phyloP scores from a whole-genome alignment of 1,284 basidiomycete genomes.

The Sanguinoderma infundibulare region DNA sequence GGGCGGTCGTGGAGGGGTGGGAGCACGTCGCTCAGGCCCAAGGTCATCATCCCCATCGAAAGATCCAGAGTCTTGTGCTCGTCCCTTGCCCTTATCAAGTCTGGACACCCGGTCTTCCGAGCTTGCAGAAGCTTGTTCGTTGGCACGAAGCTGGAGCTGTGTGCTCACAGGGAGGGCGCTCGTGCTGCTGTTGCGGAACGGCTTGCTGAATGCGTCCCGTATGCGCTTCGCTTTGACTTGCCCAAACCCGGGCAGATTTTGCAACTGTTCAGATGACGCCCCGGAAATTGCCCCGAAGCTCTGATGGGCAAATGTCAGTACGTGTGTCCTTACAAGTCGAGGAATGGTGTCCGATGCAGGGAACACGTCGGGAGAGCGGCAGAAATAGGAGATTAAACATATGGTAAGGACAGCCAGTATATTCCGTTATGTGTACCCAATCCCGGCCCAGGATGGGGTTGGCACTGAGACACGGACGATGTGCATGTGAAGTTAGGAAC shows the following conservation, averaged over 20 bases:
- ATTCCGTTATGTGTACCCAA: background rate
- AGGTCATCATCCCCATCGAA: background rate
- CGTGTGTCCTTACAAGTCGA: background rate
- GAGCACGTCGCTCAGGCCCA: constrained; percentile 2
- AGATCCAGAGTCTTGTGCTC: background rate
- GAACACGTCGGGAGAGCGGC: background rate
- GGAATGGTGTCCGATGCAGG: constrained; percentile 5
- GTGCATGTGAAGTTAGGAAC: background rate
- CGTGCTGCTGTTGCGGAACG: constrained; percentile 69
- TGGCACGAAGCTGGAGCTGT: constrained; percentile 11
- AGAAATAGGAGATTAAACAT: background rate
- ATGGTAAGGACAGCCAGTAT: background rate
- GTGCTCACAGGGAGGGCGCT: constrained; percentile 44
- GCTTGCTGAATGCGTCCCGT: constrained; percentile 79
- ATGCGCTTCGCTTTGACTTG: constrained; percentile 91
- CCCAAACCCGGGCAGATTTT: constrained; percentile 91
- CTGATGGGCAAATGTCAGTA: constrained; percentile 44
- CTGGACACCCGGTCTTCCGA: background rate
- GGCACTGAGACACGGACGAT: no score
- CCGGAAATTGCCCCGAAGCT: constrained; percentile 83
- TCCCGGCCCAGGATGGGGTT: no score
- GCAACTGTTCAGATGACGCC: constrained; percentile 76
- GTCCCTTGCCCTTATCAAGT: constrained; percentile 25
- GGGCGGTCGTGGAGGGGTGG: constrained; percentile 15
- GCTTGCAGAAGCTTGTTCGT: constrained; percentile 5